Evolutionary conservation across 164 flowering plant genomes (phyloP).

Genomic region (Pachysandra terminalis): DNA sequence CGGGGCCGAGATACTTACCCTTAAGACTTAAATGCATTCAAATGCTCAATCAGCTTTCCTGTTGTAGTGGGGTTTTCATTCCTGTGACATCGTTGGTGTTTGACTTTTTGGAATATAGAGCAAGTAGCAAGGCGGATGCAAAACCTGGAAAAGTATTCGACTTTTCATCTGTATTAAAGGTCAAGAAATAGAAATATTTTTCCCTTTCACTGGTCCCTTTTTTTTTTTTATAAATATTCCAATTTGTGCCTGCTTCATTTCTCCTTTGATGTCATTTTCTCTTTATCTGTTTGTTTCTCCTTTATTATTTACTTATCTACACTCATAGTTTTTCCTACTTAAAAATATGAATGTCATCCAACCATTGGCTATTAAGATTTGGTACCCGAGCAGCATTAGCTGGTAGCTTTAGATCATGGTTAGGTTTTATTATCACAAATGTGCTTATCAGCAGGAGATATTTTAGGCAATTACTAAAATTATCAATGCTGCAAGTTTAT

Average conservation of each 20-base stretch:
- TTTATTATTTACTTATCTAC: too few relatives aligned
- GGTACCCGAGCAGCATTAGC: background rate
- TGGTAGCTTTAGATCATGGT: background rate
- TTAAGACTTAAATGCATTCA: slow-evolving; percentile 73
- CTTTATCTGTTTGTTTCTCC: background rate
- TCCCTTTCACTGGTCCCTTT: background rate
- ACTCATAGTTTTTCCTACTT: background rate
- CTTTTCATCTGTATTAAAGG: slow-evolving; percentile 58
- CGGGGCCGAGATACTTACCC: slow-evolving; percentile 79
- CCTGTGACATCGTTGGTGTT: slow-evolving; percentile 71
- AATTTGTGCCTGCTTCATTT: background rate
- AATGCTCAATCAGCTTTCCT: slow-evolving; percentile 80
- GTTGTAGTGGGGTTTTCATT: slow-evolving; percentile 69
- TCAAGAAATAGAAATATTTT: slow-evolving; percentile 17
- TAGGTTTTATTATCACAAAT: background rate
- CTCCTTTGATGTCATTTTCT: background rate
- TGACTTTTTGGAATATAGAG: slow-evolving; percentile 57
- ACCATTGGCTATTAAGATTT: background rate
- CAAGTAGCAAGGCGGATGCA: slow-evolving; percentile 44
- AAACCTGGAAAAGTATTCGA: slow-evolving; percentile 32
- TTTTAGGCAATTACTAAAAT: background rate
- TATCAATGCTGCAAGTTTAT: too few relatives aligned
- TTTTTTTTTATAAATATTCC: background rate
- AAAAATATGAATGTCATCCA: background rate
- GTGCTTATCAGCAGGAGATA: background rate